phyloP scores from a whole-genome alignment of 352 stramenopile genomes.

The Globisporangium parvum region DNA sequence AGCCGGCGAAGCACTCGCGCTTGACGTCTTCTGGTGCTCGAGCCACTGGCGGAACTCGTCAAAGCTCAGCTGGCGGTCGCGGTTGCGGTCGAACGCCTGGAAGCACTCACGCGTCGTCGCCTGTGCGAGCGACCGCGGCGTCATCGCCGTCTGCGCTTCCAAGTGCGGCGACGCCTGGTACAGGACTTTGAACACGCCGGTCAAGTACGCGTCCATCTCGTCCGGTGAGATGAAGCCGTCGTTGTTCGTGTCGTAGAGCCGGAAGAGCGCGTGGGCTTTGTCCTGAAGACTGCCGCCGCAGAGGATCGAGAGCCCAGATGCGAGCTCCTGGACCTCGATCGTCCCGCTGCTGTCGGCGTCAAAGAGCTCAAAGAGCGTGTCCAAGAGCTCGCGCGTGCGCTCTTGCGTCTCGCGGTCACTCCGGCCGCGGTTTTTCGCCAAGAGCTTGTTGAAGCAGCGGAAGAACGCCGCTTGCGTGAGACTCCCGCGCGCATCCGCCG shows the following conservation, averaged over 20 bases:
- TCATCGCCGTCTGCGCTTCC: conserved; percentile 42
- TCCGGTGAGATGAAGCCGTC: conserved; percentile 74
- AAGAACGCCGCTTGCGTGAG: conserved; percentile 69
- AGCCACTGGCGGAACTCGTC: conserved; percentile 80
- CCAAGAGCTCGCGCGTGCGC: conserved; percentile 44
- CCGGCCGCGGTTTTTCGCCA: conserved; percentile 37
- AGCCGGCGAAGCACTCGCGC: background rate
- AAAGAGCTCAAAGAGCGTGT: conserved; percentile 79
- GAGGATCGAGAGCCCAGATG: conserved; percentile 81
- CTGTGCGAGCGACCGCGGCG: conserved; percentile 54
- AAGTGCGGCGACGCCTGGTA: conserved; percentile 78
- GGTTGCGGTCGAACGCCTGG: conserved; percentile 62
- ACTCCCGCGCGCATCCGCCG: conserved; percentile 50
- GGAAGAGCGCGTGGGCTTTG: conserved; percentile 75
- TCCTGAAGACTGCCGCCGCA: conserved; percentile 71
- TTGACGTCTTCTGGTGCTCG: conserved; percentile 39
- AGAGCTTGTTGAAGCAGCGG: conserved; percentile 78
- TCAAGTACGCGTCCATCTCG: conserved; percentile 83
- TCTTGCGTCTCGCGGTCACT: conserved; percentile 27
- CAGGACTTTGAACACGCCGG: conserved; percentile 81
- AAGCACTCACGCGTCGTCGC: conserved; percentile 80
- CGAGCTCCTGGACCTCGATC: conserved; percentile 85
- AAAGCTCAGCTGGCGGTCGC: conserved; percentile 70
- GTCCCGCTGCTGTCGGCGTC: conserved; percentile 71
- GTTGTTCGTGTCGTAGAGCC: conserved; percentile 78